Evolutionary conservation across 495 filamentous ascomycete genomes (phyloP), one percentile per base, ranked within the genome.

Genomic region (Penicillium malachiteum): DNA sequence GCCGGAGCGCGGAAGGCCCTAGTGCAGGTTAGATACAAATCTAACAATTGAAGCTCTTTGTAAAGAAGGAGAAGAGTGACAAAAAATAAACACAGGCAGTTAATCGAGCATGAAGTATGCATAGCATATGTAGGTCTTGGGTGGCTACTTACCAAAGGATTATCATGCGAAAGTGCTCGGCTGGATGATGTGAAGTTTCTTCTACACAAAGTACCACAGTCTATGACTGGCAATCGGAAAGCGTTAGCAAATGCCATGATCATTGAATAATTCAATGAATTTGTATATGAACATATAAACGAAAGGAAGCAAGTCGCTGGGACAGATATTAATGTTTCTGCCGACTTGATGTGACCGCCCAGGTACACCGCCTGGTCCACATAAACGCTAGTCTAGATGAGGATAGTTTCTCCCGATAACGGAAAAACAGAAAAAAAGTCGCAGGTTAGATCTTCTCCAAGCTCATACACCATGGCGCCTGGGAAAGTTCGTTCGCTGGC

Each of bases 1-100:
- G 45, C 90, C 89, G 39, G 87, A 86, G 59, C 81, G 81, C 11
- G 93, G 94, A 18, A 97, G 82, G 31, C 93, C 92, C 90, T 96
- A 50, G 5, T 54, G 7, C 41, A 35, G 10, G 50, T 38, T 34
- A 50, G 42, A 2, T 44, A 10, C 8, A 7, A 48, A 44, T 16
- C 48, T 46, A 49, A 30, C 2, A 33, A 26, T 3, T 47, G 34
- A 59, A 60, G 8, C 7, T 7, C 30, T 6, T 7, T 33, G 10
- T 35, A 9, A 13, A 34, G 14, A 17, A 33, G 5, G n/a, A 14
- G 7, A 16, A n/a, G 8, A 17, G 10, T 31, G 7, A 46, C 17
- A 8, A 26, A 17, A 48, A 5, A 34, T 2, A 3, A 11, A 35
- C 5, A 40, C 21, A 50, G 3, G 18, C 3, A 50, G n/a, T n/a